Evolutionary conservation across 139 green algal species (phyloP).

Genomic region (Penium margaritaceum): DNA sequence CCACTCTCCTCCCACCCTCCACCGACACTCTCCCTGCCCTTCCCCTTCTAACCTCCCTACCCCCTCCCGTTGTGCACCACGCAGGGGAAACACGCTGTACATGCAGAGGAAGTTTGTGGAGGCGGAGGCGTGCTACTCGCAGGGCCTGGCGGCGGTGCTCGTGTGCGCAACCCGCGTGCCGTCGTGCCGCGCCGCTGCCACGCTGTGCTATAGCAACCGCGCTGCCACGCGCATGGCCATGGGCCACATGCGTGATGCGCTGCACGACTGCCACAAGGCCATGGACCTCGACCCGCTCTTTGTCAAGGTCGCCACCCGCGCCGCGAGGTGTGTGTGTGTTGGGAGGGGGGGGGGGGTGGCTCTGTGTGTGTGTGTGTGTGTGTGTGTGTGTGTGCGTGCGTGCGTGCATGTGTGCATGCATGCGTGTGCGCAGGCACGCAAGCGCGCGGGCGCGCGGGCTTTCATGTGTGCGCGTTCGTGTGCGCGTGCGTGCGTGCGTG

Average conservation of each 20-base stretch:
- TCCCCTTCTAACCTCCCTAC: too few species aligned
- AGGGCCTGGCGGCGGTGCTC: background rate
- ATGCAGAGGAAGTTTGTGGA: background rate
- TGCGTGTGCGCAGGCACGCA: too few species aligned
- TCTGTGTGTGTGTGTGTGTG: too few species aligned
- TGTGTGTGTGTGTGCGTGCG: background rate
- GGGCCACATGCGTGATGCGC: slow-evolving; percentile 16
- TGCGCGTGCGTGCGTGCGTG: too few species aligned
- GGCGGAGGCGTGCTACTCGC: slow-evolving; percentile 39
- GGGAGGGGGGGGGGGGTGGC: too few species aligned
- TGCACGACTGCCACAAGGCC: slow-evolving; percentile 19
- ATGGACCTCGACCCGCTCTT: slow-evolving; percentile 21
- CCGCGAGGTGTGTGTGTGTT: slow-evolving; percentile 25
- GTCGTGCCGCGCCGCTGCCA: background rate
- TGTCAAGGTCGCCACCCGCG: slow-evolving; percentile 11
- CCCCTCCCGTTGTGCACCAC: background rate
- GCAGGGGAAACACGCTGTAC: slow-evolving; percentile 33
- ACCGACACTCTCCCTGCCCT: background rate
- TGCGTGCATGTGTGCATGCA: too few species aligned
- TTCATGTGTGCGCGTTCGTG: too few species aligned
- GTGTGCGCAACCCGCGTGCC: too few species aligned
- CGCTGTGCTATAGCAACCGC: slow-evolving; percentile 39
- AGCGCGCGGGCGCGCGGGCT: too few species aligned
- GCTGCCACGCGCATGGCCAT: slow-evolving; percentile 26
- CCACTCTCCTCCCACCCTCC: background rate